Percentiles rank a stretch among this genome's conserved stretches.
phyloP scores from a whole-genome alignment of 140 eudicot genomes.

The Cichorium intybus region DNA sequence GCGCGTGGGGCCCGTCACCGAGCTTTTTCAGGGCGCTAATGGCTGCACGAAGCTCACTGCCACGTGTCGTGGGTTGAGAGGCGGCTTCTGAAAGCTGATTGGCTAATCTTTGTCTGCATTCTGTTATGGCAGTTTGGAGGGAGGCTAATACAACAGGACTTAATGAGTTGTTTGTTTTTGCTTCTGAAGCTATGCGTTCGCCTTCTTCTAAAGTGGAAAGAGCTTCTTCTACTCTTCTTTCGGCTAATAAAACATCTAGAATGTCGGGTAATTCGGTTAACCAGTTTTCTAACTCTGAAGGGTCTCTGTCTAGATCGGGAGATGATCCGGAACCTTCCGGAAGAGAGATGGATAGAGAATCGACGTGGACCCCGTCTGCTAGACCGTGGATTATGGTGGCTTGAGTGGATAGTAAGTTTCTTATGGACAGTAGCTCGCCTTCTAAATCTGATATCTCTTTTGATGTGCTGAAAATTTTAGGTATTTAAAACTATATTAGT shows the following conservation, averaged over 20 bases:
- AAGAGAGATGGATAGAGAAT: conserved; percentile 46
- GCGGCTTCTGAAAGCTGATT: conserved; percentile 99
- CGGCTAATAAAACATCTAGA: conserved; percentile 93
- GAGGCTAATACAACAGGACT: conserved; percentile 48
- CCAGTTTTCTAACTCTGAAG: conserved; percentile 87
- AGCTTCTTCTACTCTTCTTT: conserved; percentile 97
- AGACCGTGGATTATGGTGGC: conserved; percentile 85
- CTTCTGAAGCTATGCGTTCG: conserved; percentile 71
- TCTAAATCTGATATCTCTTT: conserved; percentile 99
- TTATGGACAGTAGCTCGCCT: conserved; percentile 93
- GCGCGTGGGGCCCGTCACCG: conserved; percentile 99
- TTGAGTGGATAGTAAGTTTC: conserved; percentile 95
- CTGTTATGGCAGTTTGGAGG: conserved; percentile 58
- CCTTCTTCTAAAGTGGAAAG: conserved; percentile 84
- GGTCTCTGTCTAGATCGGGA: conserved; percentile 57
- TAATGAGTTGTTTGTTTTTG: conserved; percentile 58
- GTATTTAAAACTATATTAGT: conserved; percentile 14
- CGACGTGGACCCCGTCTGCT: conserved; percentile 89
- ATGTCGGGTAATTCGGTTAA: conserved; percentile 83
- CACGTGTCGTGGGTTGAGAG: conserved; percentile 96
- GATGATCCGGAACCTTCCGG: conserved; percentile 58
- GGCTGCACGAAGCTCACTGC: conserved; percentile 94
- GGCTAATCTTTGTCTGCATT: conserved; percentile 82
- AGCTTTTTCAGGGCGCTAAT: conserved; percentile 83
- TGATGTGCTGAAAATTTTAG: conserved; percentile 66